A percentile compares a stretch with the other conserved stretches of the same genome.
Evolutionary conservation across 257 asterid species (phyloP).

Genomic region (Solanum virginianum): DNA sequence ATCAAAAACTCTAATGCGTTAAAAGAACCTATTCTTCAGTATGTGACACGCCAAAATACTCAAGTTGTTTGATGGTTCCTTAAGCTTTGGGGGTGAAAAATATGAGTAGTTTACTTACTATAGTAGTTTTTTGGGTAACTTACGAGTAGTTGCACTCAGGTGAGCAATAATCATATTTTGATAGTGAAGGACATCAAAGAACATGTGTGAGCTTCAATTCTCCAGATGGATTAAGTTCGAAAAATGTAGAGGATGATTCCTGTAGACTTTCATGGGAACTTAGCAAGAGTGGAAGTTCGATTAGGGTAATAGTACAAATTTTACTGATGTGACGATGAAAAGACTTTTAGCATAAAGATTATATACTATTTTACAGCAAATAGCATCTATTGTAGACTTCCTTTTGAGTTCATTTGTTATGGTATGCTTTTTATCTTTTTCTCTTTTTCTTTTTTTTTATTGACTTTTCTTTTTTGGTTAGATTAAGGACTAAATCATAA

Average conservation of each 20-base stretch:
- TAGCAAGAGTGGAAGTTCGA: not conserved
- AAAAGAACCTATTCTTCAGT: conserved; percentile 73
- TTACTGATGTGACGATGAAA: not conserved
- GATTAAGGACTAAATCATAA: too few species aligned
- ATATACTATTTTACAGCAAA: not conserved
- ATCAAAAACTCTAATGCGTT: conserved; percentile 3
- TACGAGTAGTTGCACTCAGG: not conserved
- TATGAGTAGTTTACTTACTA: not conserved
- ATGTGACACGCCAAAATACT: conserved; percentile 60
- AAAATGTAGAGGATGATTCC: not conserved
- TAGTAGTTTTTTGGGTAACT: not conserved
- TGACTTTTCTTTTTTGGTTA: too few species aligned
- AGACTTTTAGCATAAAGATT: not conserved
- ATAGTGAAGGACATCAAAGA: not conserved
- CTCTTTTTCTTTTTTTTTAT: too few species aligned
- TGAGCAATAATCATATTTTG: not conserved
- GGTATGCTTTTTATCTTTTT: not conserved
- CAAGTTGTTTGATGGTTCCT: conserved; percentile 27
- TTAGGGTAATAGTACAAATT: not conserved
- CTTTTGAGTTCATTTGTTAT: not conserved
- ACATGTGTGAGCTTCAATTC: not conserved
- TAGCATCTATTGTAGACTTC: not conserved
- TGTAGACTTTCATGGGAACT: not conserved
- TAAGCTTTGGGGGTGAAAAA: not conserved
- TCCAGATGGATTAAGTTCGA: not conserved